A percentile compares a stretch with the other conserved stretches of the same genome.
Evolutionary conservation across 305 asterid species (phyloP).

Genomic region (Fraxinus floribunda): DNA sequence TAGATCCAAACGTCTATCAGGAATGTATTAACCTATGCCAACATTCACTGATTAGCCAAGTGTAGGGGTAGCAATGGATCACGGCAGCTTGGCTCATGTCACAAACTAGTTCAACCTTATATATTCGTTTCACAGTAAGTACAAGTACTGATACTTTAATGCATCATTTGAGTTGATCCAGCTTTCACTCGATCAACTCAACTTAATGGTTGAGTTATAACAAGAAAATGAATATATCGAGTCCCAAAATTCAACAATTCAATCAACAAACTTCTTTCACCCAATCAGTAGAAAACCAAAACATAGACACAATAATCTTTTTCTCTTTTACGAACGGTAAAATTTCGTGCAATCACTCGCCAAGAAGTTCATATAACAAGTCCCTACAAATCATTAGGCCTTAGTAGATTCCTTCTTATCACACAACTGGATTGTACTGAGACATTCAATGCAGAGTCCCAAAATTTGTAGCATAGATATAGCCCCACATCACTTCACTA

Average conservation of each 20-base stretch:
- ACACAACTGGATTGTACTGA: background rate
- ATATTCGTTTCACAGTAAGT: too few relatives aligned
- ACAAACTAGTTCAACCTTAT: too few relatives aligned
- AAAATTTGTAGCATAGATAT: background rate
- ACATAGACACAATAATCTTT: background rate
- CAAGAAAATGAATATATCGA: background rate
- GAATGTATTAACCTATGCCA: too few relatives aligned
- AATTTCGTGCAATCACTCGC: background rate
- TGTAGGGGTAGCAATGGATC: too few relatives aligned
- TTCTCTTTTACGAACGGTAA: background rate
- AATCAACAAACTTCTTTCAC: background rate
- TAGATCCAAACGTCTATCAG: too few relatives aligned
- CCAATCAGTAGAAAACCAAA: background rate
- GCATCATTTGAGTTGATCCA: background rate
- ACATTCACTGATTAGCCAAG: too few relatives aligned
- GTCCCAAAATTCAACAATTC: background rate
- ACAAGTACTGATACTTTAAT: too few relatives aligned
- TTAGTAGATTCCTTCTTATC: background rate
- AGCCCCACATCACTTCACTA: background rate
- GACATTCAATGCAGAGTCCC: background rate
- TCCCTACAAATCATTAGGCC: background rate
- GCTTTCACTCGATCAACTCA: background rate
- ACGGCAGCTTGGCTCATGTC: too few relatives aligned
- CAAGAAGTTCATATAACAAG: background rate
- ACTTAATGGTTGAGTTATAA: background rate